A percentile compares a stretch with the other conserved stretches of the same genome.
Evolutionary conservation across 1,284 basidiomycete species (phyloP).

Genomic region (Papiliotrema fonsecae): DNA sequence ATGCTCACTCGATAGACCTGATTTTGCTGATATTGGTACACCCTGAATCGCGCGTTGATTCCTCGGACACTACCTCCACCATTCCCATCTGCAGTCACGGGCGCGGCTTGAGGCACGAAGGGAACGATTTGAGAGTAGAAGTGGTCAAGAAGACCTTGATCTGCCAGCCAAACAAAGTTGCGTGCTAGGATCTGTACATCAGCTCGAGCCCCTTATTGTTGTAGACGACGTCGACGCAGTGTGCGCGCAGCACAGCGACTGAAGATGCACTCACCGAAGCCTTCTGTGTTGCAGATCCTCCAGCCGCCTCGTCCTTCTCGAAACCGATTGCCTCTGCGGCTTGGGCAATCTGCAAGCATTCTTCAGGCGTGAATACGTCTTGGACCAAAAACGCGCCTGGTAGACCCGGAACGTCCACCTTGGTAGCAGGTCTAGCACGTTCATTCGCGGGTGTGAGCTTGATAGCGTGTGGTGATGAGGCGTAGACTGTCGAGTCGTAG

Average conservation of each 20-base stretch:
- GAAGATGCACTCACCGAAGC: constrained; percentile 42
- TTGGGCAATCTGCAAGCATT: constrained; percentile 52
- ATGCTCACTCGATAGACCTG: constrained; percentile 51
- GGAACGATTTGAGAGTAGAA: constrained; percentile 51
- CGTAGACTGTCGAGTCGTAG: constrained; percentile 47
- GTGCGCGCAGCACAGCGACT: neutral
- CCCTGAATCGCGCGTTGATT: constrained; percentile 54
- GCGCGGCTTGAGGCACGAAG: constrained; percentile 46
- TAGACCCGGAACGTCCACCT: constrained; percentile 47
- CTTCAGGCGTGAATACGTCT: constrained; percentile 51
- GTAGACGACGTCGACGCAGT: no score
- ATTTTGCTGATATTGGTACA: constrained; percentile 54
- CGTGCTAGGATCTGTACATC: constrained; percentile 48
- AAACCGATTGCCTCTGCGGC: constrained; percentile 53
- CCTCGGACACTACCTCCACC: constrained; percentile 52
- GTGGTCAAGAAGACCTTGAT: constrained; percentile 49
- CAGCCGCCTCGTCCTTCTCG: constrained; percentile 54
- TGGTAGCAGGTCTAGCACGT: constrained; percentile 21
- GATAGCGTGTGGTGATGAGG: constrained; percentile 48
- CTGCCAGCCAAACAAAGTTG: constrained; percentile 58
- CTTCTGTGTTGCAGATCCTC: constrained; percentile 50
- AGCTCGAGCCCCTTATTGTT: neutral
- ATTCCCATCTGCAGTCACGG: constrained; percentile 30
- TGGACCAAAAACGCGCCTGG: constrained; percentile 53
- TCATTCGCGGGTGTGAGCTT: constrained; percentile 44